Conservation (phyloP, 2,329 filamentous ascomycete genomes). For the Aspergillus aculeatus region DNA sequence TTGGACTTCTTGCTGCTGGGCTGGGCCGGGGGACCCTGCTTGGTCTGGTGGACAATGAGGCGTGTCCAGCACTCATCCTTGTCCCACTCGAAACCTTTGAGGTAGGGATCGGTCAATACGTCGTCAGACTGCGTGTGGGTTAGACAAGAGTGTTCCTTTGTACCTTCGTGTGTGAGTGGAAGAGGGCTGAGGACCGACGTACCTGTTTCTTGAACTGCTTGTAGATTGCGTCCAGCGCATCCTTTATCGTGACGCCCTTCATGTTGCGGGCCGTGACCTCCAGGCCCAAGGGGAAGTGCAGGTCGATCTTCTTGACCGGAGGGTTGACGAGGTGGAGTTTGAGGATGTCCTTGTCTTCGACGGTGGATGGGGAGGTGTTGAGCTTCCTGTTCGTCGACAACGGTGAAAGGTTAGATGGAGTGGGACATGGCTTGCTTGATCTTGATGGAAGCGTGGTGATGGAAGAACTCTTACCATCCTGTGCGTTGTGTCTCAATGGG, state of each 20-base stretch:
- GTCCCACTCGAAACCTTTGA: slow-evolving; percentile 96
- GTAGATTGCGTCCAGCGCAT: slow-evolving; percentile 91
- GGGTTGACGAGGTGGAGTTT: slow-evolving; percentile 78
- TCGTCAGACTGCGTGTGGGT: slow-evolving; percentile 69
- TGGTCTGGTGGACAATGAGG: slow-evolving; percentile 81
- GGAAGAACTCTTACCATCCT: slow-evolving; percentile 28
- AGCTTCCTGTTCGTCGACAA: slow-evolving; percentile 68
- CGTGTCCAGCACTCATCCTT: slow-evolving; percentile 86
- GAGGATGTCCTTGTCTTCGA: slow-evolving; percentile 82
- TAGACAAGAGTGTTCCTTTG: not conserved
- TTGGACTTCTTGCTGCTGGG: slow-evolving; percentile 62
- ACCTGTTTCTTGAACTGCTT: slow-evolving; percentile 98
- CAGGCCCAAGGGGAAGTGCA: slow-evolving; percentile 84
- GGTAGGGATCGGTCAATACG: slow-evolving; percentile 81
- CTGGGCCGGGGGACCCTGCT: slow-evolving; percentile 56
- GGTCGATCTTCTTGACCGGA: slow-evolving; percentile 88
- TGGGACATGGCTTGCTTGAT: too few species aligned
- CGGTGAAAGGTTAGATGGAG: slow-evolving; percentile 2
- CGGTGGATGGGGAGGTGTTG: slow-evolving; percentile 73
- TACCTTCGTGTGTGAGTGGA: not conserved
- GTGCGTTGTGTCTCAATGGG: slow-evolving; percentile 39
- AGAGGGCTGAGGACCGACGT: slow-evolving; percentile 31
- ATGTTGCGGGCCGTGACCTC: slow-evolving; percentile 87
- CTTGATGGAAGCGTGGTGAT: not conserved
- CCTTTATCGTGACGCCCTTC: slow-evolving; percentile 95